Conservation (phyloP, 768 basidiomycete genomes). For the Mycena vitilis region DNA sequence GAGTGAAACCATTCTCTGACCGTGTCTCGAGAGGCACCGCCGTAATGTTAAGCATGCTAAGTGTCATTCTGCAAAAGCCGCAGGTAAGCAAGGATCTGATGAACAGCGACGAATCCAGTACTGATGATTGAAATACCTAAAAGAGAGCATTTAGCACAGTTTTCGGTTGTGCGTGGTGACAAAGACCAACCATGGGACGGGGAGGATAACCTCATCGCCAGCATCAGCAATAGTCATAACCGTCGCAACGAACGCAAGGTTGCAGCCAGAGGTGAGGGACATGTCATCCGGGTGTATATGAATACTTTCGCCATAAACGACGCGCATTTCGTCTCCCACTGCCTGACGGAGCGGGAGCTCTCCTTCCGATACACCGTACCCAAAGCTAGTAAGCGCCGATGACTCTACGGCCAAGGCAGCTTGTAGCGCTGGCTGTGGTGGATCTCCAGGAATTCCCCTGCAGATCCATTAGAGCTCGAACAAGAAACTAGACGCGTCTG, state of each 20-base stretch:
- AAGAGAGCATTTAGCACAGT: background rate
- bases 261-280: constrained; percentile 78
- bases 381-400: constrained; percentile 56
- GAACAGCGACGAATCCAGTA: constrained; percentile 43
- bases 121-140: constrained; percentile 77
- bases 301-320: constrained; percentile 64
- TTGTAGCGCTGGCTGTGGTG: constrained; percentile 67
- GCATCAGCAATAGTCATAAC: constrained; percentile 74
- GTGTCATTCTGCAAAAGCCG: constrained; percentile 66
- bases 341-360: constrained; percentile 63
- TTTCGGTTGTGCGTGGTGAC: background rate
- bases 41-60: constrained; percentile 71
- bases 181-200: constrained; percentile 70
- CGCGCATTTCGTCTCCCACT: constrained; percentile 72
- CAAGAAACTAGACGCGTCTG: constrained; percentile 16
- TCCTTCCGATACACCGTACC: constrained; percentile 72
- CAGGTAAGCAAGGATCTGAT: constrained; percentile 1
- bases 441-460: constrained; percentile 76
- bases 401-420: constrained; percentile 59
- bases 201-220: constrained; percentile 79
- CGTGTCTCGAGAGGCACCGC: constrained; percentile 65
- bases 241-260: constrained; percentile 74
- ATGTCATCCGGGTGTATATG: constrained; percentile 68
- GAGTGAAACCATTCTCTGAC: constrained; percentile 66
- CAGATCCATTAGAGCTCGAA: constrained; percentile 50